Percentiles rank a stretch among this genome's conserved stretches.
Evolutionary conservation across 2,329 filamentous ascomycete species (phyloP).

Genomic region (Apiospora aurea): DNA sequence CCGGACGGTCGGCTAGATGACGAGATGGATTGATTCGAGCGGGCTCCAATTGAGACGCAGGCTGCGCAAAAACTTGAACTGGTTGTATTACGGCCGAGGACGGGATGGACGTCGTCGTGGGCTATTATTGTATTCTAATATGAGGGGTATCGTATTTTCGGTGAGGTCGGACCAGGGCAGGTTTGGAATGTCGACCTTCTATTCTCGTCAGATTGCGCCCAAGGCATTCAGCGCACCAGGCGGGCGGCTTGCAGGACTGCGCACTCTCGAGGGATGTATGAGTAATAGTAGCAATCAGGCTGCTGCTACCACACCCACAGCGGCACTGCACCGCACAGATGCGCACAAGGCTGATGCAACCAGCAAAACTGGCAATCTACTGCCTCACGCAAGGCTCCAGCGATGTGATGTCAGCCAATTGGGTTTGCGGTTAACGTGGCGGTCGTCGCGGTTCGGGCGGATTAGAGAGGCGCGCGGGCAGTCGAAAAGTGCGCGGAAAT

Average conservation of each 20-base stretch:
- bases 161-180: neutral
- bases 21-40: neutral
- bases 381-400: slow-evolving; percentile 14
- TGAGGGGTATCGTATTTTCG: slow-evolving; percentile 16
- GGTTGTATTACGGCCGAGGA: neutral
- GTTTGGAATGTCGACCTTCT: slow-evolving; percentile 15
- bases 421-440: neutral
- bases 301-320: neutral
- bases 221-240: slow-evolving; percentile 18
- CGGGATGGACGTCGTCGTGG: neutral
- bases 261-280: neutral
- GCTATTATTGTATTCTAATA: slow-evolving; percentile 13
- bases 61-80: neutral
- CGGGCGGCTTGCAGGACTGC: neutral
- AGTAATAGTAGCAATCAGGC: slow-evolving; percentile 14
- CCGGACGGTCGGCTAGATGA: neutral
- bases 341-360: slow-evolving; percentile 17
- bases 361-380: slow-evolving; percentile 2
- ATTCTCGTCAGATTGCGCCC: slow-evolving; percentile 20
- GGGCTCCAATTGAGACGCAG: neutral
- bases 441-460: slow-evolving; percentile 11
- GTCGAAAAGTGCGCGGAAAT: neutral
- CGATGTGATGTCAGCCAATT: neutral
- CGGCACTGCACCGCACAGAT: slow-evolving; percentile 5
- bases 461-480: neutral